Percentiles rank a stretch among this genome's conserved stretches.
Conservation (phyloP, 2,329 filamentous ascomycete genomes). For the Exophiala dermatitidis region DNA sequence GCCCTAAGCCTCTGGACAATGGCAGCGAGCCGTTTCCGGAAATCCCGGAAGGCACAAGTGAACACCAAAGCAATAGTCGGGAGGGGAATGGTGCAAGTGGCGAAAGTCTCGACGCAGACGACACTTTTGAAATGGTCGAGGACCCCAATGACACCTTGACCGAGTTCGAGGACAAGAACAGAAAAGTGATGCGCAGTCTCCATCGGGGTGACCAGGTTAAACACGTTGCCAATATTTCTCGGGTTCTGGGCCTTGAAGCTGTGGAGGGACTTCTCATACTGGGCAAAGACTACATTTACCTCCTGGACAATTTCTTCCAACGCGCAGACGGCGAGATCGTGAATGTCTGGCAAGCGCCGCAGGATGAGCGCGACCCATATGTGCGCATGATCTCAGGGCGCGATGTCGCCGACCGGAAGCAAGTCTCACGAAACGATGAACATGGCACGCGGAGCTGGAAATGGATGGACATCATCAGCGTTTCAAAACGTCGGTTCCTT, state of each 20-base stretch:
- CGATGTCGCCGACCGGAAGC: slow-evolving; percentile 53
- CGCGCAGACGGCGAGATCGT: slow-evolving; percentile 92
- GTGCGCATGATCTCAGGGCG: slow-evolving; percentile 84
- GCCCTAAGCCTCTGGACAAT: slow-evolving; percentile 9
- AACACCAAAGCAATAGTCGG: background rate
- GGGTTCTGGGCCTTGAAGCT: slow-evolving; percentile 86
- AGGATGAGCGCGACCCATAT: slow-evolving; percentile 89
- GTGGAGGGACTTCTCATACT: slow-evolving; percentile 90
- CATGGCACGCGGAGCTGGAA: slow-evolving; percentile 86
- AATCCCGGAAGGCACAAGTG: slow-evolving; percentile 29
- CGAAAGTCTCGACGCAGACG: slow-evolving; percentile 53
- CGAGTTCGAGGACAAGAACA: slow-evolving; percentile 92
- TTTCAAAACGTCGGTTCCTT: slow-evolving; percentile 90
- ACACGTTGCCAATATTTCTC: slow-evolving; percentile 88
- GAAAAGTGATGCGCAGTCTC: slow-evolving; percentile 91
- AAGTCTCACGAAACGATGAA: slow-evolving; percentile 48
- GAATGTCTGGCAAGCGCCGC: slow-evolving; percentile 86
- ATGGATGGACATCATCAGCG: slow-evolving; percentile 88
- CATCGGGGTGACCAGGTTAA: slow-evolving; percentile 87
- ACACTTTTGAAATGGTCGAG: slow-evolving; percentile 93
- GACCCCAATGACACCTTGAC: slow-evolving; percentile 81
- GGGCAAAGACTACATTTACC: slow-evolving; percentile 84
- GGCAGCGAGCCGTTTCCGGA: slow-evolving; percentile 27
- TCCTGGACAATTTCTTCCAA: slow-evolving; percentile 95
- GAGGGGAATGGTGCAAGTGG: slow-evolving; percentile 32